phyloP scores from a whole-genome alignment of 2,329 filamentous ascomycete species.

The Aspergillus texensis region DNA sequence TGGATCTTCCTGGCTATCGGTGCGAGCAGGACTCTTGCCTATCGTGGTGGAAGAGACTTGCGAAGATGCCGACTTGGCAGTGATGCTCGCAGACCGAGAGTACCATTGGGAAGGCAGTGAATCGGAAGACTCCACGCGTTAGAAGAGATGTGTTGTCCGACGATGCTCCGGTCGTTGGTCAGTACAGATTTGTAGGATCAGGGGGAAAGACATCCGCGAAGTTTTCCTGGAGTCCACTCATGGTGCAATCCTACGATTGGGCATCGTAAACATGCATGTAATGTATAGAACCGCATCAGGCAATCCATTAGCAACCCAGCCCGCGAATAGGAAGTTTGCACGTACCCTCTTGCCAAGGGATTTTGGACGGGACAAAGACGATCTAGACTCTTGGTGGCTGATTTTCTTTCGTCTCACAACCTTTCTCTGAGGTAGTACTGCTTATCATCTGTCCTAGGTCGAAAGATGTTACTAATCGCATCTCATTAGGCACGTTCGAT shows the following conservation, averaged over 20 bases:
- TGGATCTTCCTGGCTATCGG: not conserved
- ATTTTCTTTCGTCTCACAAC: no score
- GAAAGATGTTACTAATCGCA: not conserved
- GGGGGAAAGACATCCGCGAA: not conserved
- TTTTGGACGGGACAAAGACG: not conserved
- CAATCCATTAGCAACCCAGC: not conserved
- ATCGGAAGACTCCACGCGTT: not conserved
- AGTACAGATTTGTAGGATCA: not conserved
- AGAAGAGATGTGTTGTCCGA: not conserved
- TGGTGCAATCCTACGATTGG: not conserved
- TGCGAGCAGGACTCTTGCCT: not conserved
- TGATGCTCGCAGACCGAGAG: not conserved
- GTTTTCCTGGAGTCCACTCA: no score
- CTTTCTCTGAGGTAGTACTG: no score
- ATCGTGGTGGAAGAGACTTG: not conserved
- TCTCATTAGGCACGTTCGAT: no score
- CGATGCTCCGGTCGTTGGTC: not conserved
- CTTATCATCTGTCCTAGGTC: not conserved
- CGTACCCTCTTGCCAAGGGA: not conserved
- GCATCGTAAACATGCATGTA: not conserved
- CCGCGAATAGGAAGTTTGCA: not conserved
- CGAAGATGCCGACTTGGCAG: not conserved
- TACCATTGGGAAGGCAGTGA: not conserved
- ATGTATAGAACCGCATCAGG: slow-evolving; percentile 3
- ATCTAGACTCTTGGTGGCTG: not conserved